Evolutionary conservation across 768 basidiomycete species (phyloP).

Genomic region (Pleurotus tuber-regium): DNA sequence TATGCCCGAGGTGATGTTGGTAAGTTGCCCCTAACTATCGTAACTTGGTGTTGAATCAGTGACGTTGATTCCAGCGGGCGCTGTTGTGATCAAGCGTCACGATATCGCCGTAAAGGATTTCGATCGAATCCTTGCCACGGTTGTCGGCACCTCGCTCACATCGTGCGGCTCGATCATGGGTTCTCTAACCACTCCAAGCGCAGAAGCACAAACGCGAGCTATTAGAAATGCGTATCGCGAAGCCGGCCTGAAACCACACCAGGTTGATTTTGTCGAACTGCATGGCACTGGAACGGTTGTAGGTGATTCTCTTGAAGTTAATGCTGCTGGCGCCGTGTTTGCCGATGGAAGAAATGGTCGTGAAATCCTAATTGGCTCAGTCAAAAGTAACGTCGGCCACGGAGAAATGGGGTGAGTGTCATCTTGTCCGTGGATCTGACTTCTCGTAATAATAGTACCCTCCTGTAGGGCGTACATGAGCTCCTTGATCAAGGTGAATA

Average conservation of each 20-base stretch:
- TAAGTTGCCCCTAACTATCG: not conserved
- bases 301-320: constrained; percentile 51
- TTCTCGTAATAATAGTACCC: too few relatives aligned
- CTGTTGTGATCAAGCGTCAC: constrained; percentile 36
- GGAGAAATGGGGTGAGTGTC: too few relatives aligned
- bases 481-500: too few relatives aligned
- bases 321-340: constrained; percentile 41
- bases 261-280: not conserved
- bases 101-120: constrained; percentile 34
- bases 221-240: constrained; percentile 26
- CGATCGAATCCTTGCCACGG: constrained; percentile 40
- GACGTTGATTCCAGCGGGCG: too few relatives aligned
- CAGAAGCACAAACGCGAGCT: constrained; percentile 31
- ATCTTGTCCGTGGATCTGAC: too few relatives aligned
- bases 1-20: constrained; percentile 21
- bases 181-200: too few relatives aligned
- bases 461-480: too few relatives aligned
- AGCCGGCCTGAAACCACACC: not conserved
- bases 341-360: constrained; percentile 25
- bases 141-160: constrained; percentile 35
- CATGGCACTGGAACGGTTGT: constrained; percentile 39
- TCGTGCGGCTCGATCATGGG: too few relatives aligned
- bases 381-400: constrained; percentile 49
- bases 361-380: constrained; percentile 37
- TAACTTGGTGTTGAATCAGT: not conserved